Base-by-base conservation (phyloP, 1,139 yeast genomes). In the Meyerozyma carpophila region DNA sequence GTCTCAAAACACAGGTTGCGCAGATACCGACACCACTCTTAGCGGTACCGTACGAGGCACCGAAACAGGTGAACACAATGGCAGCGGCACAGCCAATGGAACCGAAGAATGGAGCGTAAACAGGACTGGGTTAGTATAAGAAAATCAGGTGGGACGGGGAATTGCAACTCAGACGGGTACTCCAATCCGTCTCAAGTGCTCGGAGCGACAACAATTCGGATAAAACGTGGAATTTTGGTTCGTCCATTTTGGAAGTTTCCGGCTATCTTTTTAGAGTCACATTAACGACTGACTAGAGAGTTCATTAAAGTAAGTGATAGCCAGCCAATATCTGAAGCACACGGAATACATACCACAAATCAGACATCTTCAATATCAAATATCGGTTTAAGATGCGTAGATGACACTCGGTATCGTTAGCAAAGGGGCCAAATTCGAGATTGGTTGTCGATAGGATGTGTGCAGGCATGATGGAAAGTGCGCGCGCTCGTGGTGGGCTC, bases 41-140 rank as follows among this genome's bases (percentile, higher is more conserved):
- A 62, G 99, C 99, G 55, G 98, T 94, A 77, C 98, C 99, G 68
- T 91, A 90, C 44, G 98, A 93, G 57, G 99, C 98, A 76, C 99
- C 99, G 61, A 91, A 86, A 70, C 96, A 89, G 68, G 98, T 93
- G 81, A 93, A 90, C 62, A 93, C 88, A 65, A 94, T 93, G 68
- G 99, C 98, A 46, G 98, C 91, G 50, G 98, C 96, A 77, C 98
- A 94, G 63, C 98, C 98, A 66, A 93, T 88, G 58, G 97, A 91
- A 65, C 96, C 96, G 67, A 90, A 88, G 75, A 90, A 90, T 66
- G 97, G 96, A 63, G 89, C 88, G 64, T 82, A 82, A 69, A 82
- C 88, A 61, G 89, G 89, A 67, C 88, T 81, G 34, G 45, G 63
- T 58, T 58, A 59, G 63, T 58, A 57, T 13, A 10, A 18, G 26